Evolutionary conservation across 768 basidiomycete species (phyloP), one percentile per base, ranked within the genome.

Genomic region (Lactarius trivialis): DNA sequence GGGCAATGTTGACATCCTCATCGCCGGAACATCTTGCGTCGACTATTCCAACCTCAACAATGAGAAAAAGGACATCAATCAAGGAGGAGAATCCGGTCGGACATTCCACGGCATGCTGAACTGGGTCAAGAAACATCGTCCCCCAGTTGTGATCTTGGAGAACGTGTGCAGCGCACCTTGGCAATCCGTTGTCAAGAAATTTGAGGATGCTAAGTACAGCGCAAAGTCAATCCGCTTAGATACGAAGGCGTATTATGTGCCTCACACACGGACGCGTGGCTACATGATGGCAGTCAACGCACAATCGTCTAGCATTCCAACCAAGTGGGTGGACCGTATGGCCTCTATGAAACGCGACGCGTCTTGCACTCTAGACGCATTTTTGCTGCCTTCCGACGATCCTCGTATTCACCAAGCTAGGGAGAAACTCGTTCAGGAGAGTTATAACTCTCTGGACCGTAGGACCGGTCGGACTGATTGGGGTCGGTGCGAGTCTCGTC

Each of bases 31-130:
- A 1, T 96, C 93, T 24, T 98, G 95, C 65, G 94, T 97, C 66
- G 95, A 97, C 71, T 97, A 96, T 68, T 97, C 95, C n/a, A 92
- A 88, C 69, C 81, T 98, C 61, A 98, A 98, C 73, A 93, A 89
- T 68, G 83, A 91, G 70, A 92, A 92, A 72, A 92, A 98, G 72
- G 87, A 85, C 36, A 91, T 98, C 33, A 85, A 92, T 52, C 92
- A 81, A 7, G 86, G 89, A 60, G 95, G 95, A 51, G 95, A 98
- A 73, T 96, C 93, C 15, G 93, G 95, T 7, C 81, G 89, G 39
- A 98, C 95, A 0, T 98, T 97, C 73, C 82, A 86, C 48, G 95
- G 95, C 9, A 98, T 98, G 95, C 84, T 95, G 81, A 82, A 82
- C 33, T 98, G 93, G 91, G 89, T 97, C 49, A 81, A 78, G 55